Base-by-base conservation (phyloP, 768 basidiomycete species). In the Scleroderma bovista region DNA sequence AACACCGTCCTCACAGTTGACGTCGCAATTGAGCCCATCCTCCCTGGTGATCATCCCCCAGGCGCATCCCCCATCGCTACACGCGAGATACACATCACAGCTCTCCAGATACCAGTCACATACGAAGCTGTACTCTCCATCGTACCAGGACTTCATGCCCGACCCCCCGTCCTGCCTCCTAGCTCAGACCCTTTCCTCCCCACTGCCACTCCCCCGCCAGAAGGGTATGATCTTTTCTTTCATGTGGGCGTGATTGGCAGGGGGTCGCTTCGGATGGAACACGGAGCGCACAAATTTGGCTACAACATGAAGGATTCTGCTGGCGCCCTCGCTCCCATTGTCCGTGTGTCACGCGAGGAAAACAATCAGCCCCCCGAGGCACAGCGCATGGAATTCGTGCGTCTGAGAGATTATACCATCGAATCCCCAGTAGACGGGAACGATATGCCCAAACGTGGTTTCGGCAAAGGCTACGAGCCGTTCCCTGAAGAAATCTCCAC, bases 231-330 rank as follows among this genome's bases (percentile, higher is more conserved):
- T 59, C 78, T 87, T 57, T 76, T 86, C 47, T 77, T 86, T 57
- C 85, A 87, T 57, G 72, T 87, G 24, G 85, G 85, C 3, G 79
- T 83, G 17, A 84, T 82, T 6, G 78, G 80, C 15, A 73, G 81
- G 12, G 85, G 85, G 0, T 75, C 78, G 0, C 58, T 86, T 47
- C 72, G 81, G 19, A 75, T 87, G 72, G 85, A 87, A 62, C 72
- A 77, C 53, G 59, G 75, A n/a, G 76, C 77, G 1, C 85, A 87
- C 62, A 85, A 84, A 59, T 68, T 78, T 17, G 82, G 83, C 7
- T 87, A 86, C 61, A 72, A 77, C 40, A 82, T 82, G 78, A 82
- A 81, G 60, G 85, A 86, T 54, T 80, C 77, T 9, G 71, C 71
- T 4, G 79, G 78, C 8, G 73, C 76, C 52, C 73, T 79, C 45